A percentile compares a stretch with the other conserved stretches of the same genome.
phyloP scores from a whole-genome alignment of 495 filamentous ascomycete species.

The Daldinia bambusicola region DNA sequence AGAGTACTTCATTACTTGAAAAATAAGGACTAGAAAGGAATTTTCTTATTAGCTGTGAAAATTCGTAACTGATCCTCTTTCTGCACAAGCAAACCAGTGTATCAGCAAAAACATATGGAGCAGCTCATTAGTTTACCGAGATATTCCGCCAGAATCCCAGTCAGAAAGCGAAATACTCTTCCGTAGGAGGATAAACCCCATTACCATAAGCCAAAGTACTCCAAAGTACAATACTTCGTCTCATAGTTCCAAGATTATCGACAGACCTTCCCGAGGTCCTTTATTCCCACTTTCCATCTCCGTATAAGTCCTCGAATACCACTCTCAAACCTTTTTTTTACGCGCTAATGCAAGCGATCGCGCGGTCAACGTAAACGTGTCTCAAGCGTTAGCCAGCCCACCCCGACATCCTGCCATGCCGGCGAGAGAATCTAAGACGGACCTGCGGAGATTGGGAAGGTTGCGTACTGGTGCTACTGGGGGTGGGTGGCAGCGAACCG shows the following conservation, averaged over 20 bases:
- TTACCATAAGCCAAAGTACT: not conserved
- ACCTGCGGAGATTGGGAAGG: slow-evolving; percentile 32
- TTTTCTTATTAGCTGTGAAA: slow-evolving; percentile 23
- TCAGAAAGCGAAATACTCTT: not conserved
- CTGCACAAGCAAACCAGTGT: not conserved
- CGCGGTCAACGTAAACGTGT: slow-evolving; percentile 27
- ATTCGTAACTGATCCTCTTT: slow-evolving; percentile 3
- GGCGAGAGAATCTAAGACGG: not conserved
- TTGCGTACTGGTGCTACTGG: slow-evolving; percentile 10
- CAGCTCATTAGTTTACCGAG: slow-evolving; percentile 14
- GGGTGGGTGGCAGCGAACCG: slow-evolving; percentile 21
- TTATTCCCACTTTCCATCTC: slow-evolving; percentile 35
- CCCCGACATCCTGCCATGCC: not conserved
- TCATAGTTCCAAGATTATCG: not conserved
- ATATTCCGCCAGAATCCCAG: slow-evolving; percentile 21
- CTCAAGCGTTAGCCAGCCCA: slow-evolving; percentile 1
- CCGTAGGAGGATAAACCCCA: not conserved
- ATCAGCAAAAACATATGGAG: not conserved
- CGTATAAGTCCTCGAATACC: slow-evolving; percentile 5
- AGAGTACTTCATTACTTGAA: not conserved
- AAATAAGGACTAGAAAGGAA: slow-evolving; percentile 7
- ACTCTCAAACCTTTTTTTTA: slow-evolving; percentile 24
- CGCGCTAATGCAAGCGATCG: slow-evolving; percentile 39
- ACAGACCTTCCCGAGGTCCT: not conserved
- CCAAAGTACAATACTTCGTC: not conserved